Conservation (phyloP, 2,329 filamentous ascomycete genomes). For the Ambrosiella xylebori region DNA sequence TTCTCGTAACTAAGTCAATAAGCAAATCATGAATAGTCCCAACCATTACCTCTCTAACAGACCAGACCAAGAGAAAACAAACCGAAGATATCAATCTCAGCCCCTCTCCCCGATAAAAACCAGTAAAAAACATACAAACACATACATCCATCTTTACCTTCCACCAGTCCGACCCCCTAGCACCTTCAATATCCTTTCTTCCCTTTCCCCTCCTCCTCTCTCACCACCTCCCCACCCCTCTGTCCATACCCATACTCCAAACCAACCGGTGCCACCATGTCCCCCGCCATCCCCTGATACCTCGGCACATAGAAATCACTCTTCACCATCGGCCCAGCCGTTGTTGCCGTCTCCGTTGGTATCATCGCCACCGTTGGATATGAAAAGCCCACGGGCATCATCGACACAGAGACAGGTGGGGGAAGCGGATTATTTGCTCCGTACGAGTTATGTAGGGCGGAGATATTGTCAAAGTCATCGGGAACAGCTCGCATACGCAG, state of each 20-base stretch:
- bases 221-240: neutral
- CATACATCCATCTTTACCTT: too few species aligned
- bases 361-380: too few species aligned
- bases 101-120: too few species aligned
- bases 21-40: too few species aligned
- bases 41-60: too few species aligned
- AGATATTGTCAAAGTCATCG: constrained; percentile 53
- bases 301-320: neutral
- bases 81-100: too few species aligned
- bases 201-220: neutral
- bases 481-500: constrained; percentile 56
- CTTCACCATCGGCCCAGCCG: neutral
- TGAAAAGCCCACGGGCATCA: too few species aligned
- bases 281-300: neutral
- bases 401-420: neutral
- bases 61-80: too few species aligned
- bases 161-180: too few species aligned
- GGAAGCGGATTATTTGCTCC: constrained; percentile 33
- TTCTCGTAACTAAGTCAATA: too few species aligned
- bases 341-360: neutral
- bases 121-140: too few species aligned
- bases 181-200: neutral
- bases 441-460: constrained; percentile 50
- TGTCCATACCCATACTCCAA: neutral
- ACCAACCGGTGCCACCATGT: neutral